Conservation (phyloP, 768 basidiomycete species). For the Cystofilobasidium macerans region DNA sequence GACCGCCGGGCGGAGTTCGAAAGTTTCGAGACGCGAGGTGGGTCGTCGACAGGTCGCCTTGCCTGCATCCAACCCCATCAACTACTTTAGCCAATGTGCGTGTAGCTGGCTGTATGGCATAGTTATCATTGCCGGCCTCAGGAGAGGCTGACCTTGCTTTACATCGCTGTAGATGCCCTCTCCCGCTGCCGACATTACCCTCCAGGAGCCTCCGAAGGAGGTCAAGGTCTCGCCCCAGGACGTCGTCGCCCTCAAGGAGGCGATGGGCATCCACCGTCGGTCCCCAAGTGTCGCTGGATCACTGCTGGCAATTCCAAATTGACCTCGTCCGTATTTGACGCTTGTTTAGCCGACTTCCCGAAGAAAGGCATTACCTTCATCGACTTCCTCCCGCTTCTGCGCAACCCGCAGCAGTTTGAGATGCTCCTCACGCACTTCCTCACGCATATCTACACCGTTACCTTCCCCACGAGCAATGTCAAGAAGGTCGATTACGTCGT, state of each 20-base stretch:
- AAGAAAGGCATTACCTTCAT: slow-evolving; percentile 75
- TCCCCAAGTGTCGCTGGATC: neutral
- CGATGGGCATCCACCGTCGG: neutral
- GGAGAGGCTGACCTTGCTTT: no score
- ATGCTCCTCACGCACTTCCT: slow-evolving; percentile 78
- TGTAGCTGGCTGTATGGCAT: no score
- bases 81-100: no score
- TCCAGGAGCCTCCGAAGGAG: neutral
- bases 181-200: neutral
- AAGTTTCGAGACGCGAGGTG: no score
- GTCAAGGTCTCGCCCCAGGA: neutral
- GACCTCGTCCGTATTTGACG: neutral
- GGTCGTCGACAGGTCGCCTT: no score
- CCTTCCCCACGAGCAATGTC: slow-evolving; percentile 47
- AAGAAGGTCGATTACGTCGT: slow-evolving; percentile 79
- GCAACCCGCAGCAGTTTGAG: slow-evolving; percentile 76
- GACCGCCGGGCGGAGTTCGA: no score
- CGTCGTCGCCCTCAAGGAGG: neutral
- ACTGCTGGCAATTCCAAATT: neutral
- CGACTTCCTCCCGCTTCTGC: slow-evolving; percentile 77
- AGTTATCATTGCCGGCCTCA: no score
- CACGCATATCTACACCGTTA: slow-evolving; percentile 66
- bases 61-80: no score
- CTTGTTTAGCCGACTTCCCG: slow-evolving; percentile 27
- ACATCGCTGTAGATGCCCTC: neutral